phyloP scores from a whole-genome alignment of 345 rosid species.

The Lepidium aucheri region DNA sequence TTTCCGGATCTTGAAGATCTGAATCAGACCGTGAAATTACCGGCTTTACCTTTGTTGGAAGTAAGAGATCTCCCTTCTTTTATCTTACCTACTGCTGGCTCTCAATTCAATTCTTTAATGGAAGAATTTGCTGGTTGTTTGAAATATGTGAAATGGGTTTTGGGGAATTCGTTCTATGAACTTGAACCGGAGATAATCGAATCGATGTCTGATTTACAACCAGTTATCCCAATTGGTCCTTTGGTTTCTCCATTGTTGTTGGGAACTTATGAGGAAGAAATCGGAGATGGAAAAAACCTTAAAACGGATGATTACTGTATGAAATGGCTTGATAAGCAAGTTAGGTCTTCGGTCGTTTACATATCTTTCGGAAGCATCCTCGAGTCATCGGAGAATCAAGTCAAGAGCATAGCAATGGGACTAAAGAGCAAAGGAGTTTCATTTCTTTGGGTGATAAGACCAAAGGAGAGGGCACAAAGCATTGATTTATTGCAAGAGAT shows the following conservation, averaged over 20 bases:
- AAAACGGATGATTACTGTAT: slow-evolving; percentile 33
- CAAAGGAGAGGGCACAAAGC: slow-evolving; percentile 1
- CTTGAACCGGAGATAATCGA: slow-evolving; percentile 36
- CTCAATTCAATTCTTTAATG: not conserved
- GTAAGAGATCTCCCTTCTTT: slow-evolving; percentile 45
- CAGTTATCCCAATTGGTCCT: slow-evolving; percentile 47
- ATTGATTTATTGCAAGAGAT: slow-evolving; percentile 18
- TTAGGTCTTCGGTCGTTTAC: slow-evolving; percentile 43
- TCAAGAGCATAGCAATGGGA: slow-evolving; percentile 35
- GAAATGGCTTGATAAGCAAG: slow-evolving; percentile 48
- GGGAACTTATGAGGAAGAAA: slow-evolving; percentile 15
- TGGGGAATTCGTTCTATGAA: slow-evolving; percentile 42
- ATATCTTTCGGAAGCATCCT: slow-evolving; percentile 53
- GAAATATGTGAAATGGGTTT: slow-evolving; percentile 41
- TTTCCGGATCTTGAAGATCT: slow-evolving; percentile 32
- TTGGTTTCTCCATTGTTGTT: slow-evolving; percentile 40
- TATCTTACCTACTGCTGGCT: slow-evolving; percentile 24
- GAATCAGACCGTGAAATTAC: slow-evolving; percentile 21
- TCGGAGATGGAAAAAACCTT: slow-evolving; percentile 9
- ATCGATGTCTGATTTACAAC: slow-evolving; percentile 20
- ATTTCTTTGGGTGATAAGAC: slow-evolving; percentile 55
- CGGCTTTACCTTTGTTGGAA: slow-evolving; percentile 33
- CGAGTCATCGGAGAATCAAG: slow-evolving; percentile 23
- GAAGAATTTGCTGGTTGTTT: slow-evolving; percentile 24
- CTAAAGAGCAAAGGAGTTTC: slow-evolving; percentile 26